A percentile compares a stretch with the other conserved stretches of the same genome.
These are phyloP conservation scores for Lignosus rhinocerotis DNA, from an alignment of 1,284 basidiomycete species.

Conservation along the genomic window DNA sequence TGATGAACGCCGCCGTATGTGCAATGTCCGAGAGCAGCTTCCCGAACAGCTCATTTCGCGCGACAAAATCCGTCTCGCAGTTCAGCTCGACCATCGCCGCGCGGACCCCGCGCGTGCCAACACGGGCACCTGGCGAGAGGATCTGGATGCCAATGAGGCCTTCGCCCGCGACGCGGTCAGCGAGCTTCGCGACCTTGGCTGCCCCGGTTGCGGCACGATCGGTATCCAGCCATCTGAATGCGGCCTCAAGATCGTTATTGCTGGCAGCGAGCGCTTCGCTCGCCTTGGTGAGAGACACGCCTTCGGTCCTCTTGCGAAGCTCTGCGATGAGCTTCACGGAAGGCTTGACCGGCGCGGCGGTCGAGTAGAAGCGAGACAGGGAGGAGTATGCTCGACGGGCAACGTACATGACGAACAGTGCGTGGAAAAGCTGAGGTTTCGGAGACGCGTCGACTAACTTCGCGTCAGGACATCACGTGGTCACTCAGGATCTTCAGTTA, in stretches of 20 bases:
- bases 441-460: constrained; percentile 15
- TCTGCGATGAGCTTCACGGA: constrained; percentile 81
- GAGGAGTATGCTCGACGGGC: constrained; percentile 13
- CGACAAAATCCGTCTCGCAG: constrained; percentile 98
- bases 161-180: constrained; percentile 70
- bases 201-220: constrained; percentile 74
- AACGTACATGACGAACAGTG: constrained; percentile 20
- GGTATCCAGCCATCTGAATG: constrained; percentile 80
- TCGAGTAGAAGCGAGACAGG: constrained; percentile 39
- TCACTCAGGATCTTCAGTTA: not conserved
- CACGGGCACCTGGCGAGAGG: constrained; percentile 54
- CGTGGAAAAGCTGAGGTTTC: not conserved
- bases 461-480: constrained; percentile 3
- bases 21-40: constrained; percentile 81
- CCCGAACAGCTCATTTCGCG: constrained; percentile 82
- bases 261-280: constrained; percentile 81
- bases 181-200: constrained; percentile 84
- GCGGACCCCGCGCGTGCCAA: constrained; percentile 49
- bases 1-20: constrained; percentile 83
- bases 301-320: constrained; percentile 76
- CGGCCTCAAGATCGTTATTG: constrained; percentile 74
- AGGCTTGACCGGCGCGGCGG: constrained; percentile 40
- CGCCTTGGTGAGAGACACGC: constrained; percentile 83
- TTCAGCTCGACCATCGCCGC: constrained; percentile 92
- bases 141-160: constrained; percentile 80